These are phyloP conservation scores for Stropharia rugosoannulata DNA, from an alignment of 768 basidiomycete species.

Conservation along the genomic window DNA sequence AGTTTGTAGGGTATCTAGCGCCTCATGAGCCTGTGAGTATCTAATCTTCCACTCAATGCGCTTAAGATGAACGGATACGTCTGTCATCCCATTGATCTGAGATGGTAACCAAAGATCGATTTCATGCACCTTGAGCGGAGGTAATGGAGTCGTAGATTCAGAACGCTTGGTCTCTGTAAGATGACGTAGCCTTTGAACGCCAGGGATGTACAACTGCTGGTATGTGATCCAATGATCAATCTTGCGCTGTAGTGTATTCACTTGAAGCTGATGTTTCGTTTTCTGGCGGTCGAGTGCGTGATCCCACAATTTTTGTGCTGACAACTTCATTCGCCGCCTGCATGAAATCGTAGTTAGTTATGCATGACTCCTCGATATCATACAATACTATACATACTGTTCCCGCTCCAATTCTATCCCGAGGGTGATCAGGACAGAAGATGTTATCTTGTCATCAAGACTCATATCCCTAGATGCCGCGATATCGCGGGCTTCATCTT, in stretches of 20 bases:
- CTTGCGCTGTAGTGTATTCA: constrained; percentile 16
- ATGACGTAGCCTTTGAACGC: background rate
- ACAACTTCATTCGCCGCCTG: constrained; percentile 3
- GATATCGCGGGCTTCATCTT: constrained; percentile 1
- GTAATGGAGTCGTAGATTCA: background rate
- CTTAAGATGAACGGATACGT: background rate
- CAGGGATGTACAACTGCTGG: constrained; percentile 15
- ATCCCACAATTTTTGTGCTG: constrained; percentile 5
- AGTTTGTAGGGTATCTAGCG: constrained; percentile 17
- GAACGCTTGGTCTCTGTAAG: too few species aligned
- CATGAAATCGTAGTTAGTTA: background rate
- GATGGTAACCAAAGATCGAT: constrained; percentile 24
- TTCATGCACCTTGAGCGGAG: constrained; percentile 1
- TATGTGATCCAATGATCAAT: constrained; percentile 15
- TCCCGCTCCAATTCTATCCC: constrained; percentile 2
- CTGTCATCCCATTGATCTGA: constrained; percentile 1
- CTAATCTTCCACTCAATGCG: constrained; percentile 21
- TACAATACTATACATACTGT: constrained; percentile 13
- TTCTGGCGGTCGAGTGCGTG: background rate
- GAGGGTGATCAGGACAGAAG: constrained; percentile 10
- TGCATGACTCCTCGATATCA: background rate
- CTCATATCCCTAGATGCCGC: background rate
- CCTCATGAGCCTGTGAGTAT: constrained; percentile 24
- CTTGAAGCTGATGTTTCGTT: constrained; percentile 7
- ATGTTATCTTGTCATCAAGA: constrained; percentile 11